Evolutionary conservation across 1,284 basidiomycete genomes (phyloP).

Genomic region (Sporisorium reilianum): DNA sequence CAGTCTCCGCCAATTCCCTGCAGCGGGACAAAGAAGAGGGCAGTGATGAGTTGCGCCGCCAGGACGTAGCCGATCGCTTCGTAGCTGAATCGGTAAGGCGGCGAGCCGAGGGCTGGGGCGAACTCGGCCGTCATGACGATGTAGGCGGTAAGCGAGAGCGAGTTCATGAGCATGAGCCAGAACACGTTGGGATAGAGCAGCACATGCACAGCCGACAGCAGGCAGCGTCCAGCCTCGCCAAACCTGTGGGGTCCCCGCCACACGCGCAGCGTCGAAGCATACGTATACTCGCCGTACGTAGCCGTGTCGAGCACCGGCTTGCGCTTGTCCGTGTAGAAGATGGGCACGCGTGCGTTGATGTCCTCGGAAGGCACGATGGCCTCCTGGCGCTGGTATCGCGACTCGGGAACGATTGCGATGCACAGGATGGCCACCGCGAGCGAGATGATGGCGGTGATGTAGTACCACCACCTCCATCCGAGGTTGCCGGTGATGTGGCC

Average conservation of each 20-base stretch:
- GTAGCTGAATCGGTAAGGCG: conserved; percentile 10
- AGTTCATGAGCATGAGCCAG: conserved; percentile 14
- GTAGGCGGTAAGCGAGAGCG: conserved; percentile 6
- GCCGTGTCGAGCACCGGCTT: conserved; percentile 8
- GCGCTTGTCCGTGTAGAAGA: conserved; percentile 19
- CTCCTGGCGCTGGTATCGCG: conserved; percentile 7
- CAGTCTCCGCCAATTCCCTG: conserved; percentile 3
- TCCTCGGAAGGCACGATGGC: conserved; percentile 10
- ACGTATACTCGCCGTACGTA: conserved; percentile 9
- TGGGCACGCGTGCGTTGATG: conserved; percentile 1
- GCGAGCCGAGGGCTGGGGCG: conserved; percentile 3
- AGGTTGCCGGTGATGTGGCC: conserved; percentile 7
- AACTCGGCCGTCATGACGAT: conserved; percentile 14
- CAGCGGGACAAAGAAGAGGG: conserved; percentile 6
- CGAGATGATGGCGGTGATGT: conserved; percentile 8
- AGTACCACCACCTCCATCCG: conserved; percentile 13
- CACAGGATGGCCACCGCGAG: conserved; percentile 2
- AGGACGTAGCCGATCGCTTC: conserved; percentile 1
- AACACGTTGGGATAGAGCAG: conserved; percentile 4
- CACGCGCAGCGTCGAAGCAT: conserved; percentile 8
- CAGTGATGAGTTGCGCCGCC: not conserved
- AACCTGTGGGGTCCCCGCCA: not conserved
- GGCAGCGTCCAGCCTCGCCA: conserved; percentile 1
- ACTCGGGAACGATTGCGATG: conserved; percentile 3
- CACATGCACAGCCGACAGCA: conserved; percentile 5